phyloP scores from a whole-genome alignment of 225 moss, liverwort and hornwort species.

The Takakia lepidozioides region DNA sequence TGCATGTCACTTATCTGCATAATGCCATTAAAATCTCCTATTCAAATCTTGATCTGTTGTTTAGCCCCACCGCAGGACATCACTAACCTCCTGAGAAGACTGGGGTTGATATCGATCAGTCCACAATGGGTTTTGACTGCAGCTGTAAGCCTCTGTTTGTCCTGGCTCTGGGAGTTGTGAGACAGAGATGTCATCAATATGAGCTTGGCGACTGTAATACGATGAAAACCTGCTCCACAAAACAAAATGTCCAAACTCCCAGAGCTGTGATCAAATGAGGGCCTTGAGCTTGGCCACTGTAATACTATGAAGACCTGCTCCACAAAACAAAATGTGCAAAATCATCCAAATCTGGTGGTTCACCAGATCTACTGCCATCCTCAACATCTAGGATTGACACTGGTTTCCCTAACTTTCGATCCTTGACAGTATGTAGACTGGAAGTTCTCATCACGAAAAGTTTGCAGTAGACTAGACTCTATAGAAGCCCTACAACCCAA shows the following conservation, averaged over 20 bases:
- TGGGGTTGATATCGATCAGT: conserved; percentile 77
- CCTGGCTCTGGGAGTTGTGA: conserved; percentile 16
- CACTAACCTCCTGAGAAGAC: conserved; percentile 56
- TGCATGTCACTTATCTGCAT: too few relatives aligned
- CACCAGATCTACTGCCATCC: too few relatives aligned
- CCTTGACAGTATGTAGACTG: too few relatives aligned
- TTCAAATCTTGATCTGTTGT: too few relatives aligned
- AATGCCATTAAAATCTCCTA: too few relatives aligned
- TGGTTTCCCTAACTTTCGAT: too few relatives aligned
- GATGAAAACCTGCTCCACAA: conserved; percentile 43
- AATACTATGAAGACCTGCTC: conserved; percentile 56
- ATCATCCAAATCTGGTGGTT: too few relatives aligned
- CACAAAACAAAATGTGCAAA: conserved; percentile 9
- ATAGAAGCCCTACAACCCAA: too few relatives aligned
- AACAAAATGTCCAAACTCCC: conserved; percentile 8
- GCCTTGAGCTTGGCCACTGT: conserved; percentile 23
- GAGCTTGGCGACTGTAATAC: conserved; percentile 38
- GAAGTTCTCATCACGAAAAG: too few relatives aligned
- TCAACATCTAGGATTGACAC: too few relatives aligned
- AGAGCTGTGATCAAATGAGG: conserved; percentile 14
- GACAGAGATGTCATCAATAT: conserved; percentile 14
- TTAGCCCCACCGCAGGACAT: too few relatives aligned
- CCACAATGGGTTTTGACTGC: conserved; percentile 59
- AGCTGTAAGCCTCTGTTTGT: conserved; percentile 21
- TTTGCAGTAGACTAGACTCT: too few relatives aligned